Percentiles rank a stretch among this genome's conserved stretches.
Evolutionary conservation across 2,329 filamentous ascomycete species (phyloP).

Genomic region (Aspergillus ochraceoroseus): DNA sequence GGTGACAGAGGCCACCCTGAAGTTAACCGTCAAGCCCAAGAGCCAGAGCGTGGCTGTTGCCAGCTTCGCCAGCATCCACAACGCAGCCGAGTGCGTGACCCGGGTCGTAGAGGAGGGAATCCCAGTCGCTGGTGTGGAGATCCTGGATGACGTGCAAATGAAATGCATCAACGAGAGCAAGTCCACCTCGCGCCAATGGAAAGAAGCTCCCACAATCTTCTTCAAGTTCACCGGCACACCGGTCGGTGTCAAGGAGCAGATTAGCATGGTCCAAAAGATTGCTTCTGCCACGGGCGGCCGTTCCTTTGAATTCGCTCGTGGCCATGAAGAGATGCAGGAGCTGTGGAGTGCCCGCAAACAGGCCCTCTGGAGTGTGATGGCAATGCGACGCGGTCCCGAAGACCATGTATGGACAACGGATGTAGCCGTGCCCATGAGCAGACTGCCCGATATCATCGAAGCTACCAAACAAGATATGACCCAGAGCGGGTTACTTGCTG

Average conservation of each 20-base stretch:
- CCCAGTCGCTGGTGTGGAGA: conserved; percentile 84
- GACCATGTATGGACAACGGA: conserved; percentile 74
- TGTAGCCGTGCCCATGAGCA: conserved; percentile 70
- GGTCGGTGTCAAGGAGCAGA: conserved; percentile 59
- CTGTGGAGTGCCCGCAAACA: conserved; percentile 73
- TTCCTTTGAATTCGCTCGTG: conserved; percentile 64
- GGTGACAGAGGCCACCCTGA: conserved; percentile 84
- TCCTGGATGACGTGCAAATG: conserved; percentile 91
- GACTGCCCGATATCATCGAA: conserved; percentile 67
- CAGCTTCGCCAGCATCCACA: conserved; percentile 59
- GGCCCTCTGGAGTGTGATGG: conserved; percentile 67
- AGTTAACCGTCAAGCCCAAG: conserved; percentile 74
- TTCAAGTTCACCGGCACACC: conserved; percentile 69
- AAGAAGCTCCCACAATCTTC: conserved; percentile 66
- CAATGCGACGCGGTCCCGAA: conserved; percentile 54
- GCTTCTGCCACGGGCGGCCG: conserved; percentile 52
- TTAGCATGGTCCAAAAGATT: conserved; percentile 56
- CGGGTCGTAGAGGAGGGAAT: conserved; percentile 75
- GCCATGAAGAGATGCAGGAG: conserved; percentile 60
- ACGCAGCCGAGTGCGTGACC: conserved; percentile 73
- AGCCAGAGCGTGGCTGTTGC: conserved; percentile 76
- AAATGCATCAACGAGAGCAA: conserved; percentile 56
- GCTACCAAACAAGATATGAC: conserved; percentile 62
- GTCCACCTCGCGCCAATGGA: conserved; percentile 53
- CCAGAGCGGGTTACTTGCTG: conserved; percentile 58